These are phyloP conservation scores for Ceratocystis destructans DNA, from an alignment of 2,329 filamentous ascomycete species.

Conservation along the genomic window DNA sequence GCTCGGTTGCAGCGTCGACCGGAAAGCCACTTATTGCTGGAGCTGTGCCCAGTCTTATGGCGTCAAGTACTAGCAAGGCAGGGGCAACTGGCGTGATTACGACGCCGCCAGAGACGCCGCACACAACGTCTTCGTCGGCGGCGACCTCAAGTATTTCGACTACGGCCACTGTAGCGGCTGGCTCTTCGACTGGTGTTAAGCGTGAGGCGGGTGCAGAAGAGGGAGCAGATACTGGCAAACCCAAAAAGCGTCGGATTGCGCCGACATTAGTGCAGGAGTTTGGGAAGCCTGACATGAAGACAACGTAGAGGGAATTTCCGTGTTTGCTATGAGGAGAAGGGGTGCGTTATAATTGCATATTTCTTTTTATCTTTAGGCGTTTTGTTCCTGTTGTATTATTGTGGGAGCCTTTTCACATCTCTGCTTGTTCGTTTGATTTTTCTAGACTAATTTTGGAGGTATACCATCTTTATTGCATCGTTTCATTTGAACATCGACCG, in stretches of 20 bases:
- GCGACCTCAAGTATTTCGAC: background rate
- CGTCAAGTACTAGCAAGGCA: constrained; percentile 52
- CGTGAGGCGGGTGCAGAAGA: constrained; percentile 44
- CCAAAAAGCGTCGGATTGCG: constrained; percentile 58
- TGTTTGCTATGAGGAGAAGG: background rate
- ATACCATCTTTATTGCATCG: background rate
- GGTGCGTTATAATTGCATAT: background rate
- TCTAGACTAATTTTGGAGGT: constrained; percentile 8
- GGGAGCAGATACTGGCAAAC: constrained; percentile 38
- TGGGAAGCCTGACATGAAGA: constrained; percentile 10
- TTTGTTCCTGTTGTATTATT: background rate
- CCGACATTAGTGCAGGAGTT: constrained; percentile 34
- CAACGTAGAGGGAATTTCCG: background rate
- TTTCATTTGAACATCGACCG: background rate
- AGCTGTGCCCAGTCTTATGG: constrained; percentile 62
- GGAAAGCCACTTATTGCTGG: constrained; percentile 51
- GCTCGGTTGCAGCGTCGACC: constrained; percentile 14
- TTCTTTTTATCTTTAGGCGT: background rate
- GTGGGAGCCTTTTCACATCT: background rate
- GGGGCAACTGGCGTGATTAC: constrained; percentile 56
- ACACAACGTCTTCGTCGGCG: constrained; percentile 28
- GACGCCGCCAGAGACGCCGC: constrained; percentile 81
- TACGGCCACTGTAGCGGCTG: background rate
- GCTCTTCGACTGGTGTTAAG: constrained; percentile 33
- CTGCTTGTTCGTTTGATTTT: background rate